Percentiles rank a stretch among this genome's conserved stretches.
Evolutionary conservation across 805 yeast genomes (phyloP).

Genomic region (Ogataea minuta): DNA sequence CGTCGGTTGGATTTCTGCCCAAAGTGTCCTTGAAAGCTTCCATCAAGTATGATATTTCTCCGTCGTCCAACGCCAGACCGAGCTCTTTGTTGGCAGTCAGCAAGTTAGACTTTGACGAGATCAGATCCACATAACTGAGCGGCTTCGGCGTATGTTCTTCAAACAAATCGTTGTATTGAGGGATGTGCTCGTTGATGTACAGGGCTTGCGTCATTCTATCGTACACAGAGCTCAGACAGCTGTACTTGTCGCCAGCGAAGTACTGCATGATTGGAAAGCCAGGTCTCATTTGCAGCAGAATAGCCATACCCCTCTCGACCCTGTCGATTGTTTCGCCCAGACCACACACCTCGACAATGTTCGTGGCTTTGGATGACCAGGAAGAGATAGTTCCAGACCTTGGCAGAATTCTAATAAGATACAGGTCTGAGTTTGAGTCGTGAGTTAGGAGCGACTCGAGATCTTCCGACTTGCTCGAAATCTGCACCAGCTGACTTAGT

Average conservation of each 20-base stretch:
- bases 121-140: conserved; percentile 67
- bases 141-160: conserved; percentile 81
- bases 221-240: conserved; percentile 66
- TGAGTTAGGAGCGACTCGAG: conserved; percentile 11
- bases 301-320: conserved; percentile 86
- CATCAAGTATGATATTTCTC: conserved; percentile 87
- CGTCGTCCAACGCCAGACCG: conserved; percentile 92
- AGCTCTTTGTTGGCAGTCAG: conserved; percentile 73
- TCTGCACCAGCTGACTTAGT: conserved; percentile 25
- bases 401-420: conserved; percentile 77
- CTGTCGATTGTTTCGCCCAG: conserved; percentile 67
- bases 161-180: conserved; percentile 68
- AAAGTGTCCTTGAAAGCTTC: conserved; percentile 73
- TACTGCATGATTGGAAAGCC: conserved; percentile 65
- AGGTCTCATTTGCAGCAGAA: conserved; percentile 66
- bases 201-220: conserved; percentile 93
- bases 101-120: conserved; percentile 55
- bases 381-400: conserved; percentile 97
- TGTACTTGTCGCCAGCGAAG: conserved; percentile 46
- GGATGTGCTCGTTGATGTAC: conserved; percentile 54
- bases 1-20: conserved; percentile 94
- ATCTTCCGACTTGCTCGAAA: conserved; percentile 28
- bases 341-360: conserved; percentile 87
- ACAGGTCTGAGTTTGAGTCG: conserved; percentile 41
- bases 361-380: conserved; percentile 98